Evolutionary conservation across 176 grass and related monocot genomes (phyloP).

Genomic region (Chloris gayana): DNA sequence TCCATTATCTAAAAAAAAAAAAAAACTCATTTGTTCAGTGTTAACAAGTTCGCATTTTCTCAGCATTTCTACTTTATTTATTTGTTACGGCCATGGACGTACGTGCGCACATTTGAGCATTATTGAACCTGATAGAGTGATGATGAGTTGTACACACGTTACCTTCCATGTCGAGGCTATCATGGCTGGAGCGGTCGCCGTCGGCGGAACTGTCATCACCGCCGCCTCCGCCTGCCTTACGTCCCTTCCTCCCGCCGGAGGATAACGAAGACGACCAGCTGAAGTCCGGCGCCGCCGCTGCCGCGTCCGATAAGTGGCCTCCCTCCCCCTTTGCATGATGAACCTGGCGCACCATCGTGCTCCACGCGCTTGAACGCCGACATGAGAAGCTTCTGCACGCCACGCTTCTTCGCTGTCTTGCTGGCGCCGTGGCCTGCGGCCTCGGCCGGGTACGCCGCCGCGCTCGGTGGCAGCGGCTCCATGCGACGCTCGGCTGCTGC

Average conservation of each 20-base stretch:
- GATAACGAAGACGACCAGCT: constrained; percentile 25
- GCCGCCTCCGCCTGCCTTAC: background rate
- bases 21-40: too few relatives aligned
- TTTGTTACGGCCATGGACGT: background rate
- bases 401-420: constrained; percentile 10
- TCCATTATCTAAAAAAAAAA: too few relatives aligned
- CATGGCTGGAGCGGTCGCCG: constrained; percentile 3
- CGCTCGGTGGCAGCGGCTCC: background rate
- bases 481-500: background rate
- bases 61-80: background rate
- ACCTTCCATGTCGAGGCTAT: constrained; percentile 31
- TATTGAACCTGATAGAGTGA: background rate
- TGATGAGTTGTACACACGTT: too few relatives aligned
- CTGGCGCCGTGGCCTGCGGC: background rate
- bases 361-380: constrained; percentile 20
- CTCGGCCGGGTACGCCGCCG: too few relatives aligned
- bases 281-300: background rate
- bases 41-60: background rate
- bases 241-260: constrained; percentile 21
- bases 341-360: background rate
- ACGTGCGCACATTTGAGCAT: background rate
- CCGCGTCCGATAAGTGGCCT: background rate
- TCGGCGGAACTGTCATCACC: constrained; percentile 15
- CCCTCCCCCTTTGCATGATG: background rate
- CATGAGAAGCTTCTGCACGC: constrained; percentile 22